Percentiles rank a stretch among this genome's conserved stretches.
Evolutionary conservation across 192 early-diverging fungal genomes (phyloP).

Genomic region (Mortierella antarctica): DNA sequence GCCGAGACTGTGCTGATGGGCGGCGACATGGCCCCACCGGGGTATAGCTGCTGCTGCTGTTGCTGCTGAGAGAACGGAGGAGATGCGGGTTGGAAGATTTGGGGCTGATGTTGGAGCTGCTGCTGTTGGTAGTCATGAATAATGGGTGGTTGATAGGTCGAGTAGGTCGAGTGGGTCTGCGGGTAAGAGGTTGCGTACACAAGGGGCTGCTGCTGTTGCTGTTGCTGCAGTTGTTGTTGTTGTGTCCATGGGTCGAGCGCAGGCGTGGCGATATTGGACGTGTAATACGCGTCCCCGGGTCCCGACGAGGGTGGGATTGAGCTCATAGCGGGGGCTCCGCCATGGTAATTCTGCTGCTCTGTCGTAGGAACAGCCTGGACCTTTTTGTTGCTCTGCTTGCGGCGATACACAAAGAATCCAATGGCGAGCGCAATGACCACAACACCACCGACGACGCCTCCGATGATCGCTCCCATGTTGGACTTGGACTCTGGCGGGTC

Average conservation of each 20-base stretch:
- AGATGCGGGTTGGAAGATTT: neutral
- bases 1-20: neutral
- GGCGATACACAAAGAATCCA: slow-evolving; percentile 12
- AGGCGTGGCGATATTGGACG: neutral
- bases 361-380: neutral
- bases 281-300: neutral
- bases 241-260: neutral
- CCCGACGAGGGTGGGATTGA: neutral
- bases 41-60: neutral
- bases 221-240: neutral
- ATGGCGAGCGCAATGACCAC: neutral
- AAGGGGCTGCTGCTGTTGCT: slow-evolving; percentile 3
- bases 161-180: slow-evolving; percentile 6
- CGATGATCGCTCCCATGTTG: slow-evolving; percentile 18
- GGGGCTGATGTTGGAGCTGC: slow-evolving; percentile 5
- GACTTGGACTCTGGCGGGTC: neutral
- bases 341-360: neutral
- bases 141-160: slow-evolving; percentile 22
- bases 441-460: slow-evolving; percentile 8
- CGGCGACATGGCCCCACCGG: neutral
- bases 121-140: slow-evolving; percentile 9
- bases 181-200: slow-evolving; percentile 10
- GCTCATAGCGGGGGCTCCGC: neutral
- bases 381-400: neutral
- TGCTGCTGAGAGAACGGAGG: neutral